Conservation (phyloP, 2,329 filamentous ascomycete genomes). For the Sporothrix luriei region DNA sequence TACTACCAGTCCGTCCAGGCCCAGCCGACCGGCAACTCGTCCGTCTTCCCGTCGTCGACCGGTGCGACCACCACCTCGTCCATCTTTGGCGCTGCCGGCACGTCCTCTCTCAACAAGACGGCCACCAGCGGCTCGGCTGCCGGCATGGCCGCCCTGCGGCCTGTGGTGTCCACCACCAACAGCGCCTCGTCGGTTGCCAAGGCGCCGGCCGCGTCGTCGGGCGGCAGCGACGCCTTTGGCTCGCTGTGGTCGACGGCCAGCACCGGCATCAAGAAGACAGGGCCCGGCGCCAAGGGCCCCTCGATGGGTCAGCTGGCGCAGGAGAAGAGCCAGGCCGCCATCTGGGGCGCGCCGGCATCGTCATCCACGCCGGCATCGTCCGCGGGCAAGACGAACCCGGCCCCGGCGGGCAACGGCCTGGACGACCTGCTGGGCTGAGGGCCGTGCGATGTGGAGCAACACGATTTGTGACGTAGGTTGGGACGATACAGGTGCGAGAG, state of each 20-base stretch:
- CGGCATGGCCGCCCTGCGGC: slow-evolving; percentile 40
- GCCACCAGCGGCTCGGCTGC: slow-evolving; percentile 30
- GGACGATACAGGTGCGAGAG: not conserved
- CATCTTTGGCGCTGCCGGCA: slow-evolving; percentile 35
- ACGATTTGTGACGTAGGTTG: not conserved
- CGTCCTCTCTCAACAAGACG: slow-evolving; percentile 35
- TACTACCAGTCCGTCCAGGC: slow-evolving; percentile 84
- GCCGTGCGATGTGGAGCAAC: not conserved
- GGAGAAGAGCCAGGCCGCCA: slow-evolving; percentile 91
- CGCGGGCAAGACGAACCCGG: slow-evolving; percentile 39
- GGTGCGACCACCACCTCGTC: slow-evolving; percentile 36
- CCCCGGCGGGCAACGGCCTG: slow-evolving; percentile 45
- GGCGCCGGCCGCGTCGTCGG: slow-evolving; percentile 46
- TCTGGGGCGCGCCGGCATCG: slow-evolving; percentile 77
- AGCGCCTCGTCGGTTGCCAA: slow-evolving; percentile 12
- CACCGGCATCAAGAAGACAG: slow-evolving; percentile 72
- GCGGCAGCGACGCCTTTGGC: slow-evolving; percentile 84
- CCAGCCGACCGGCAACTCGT: slow-evolving; percentile 33
- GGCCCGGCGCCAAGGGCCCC: slow-evolving; percentile 66
- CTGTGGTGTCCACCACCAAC: slow-evolving; percentile 26
- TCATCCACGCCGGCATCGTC: slow-evolving; percentile 37
- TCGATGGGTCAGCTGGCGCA: slow-evolving; percentile 95
- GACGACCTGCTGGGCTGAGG: slow-evolving; percentile 54
- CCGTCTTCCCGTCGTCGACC: slow-evolving; percentile 29
- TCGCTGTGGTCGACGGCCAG: slow-evolving; percentile 79